Conservation (phyloP, 1,284 basidiomycete genomes). For the Papiliotrema nemorosa region DNA sequence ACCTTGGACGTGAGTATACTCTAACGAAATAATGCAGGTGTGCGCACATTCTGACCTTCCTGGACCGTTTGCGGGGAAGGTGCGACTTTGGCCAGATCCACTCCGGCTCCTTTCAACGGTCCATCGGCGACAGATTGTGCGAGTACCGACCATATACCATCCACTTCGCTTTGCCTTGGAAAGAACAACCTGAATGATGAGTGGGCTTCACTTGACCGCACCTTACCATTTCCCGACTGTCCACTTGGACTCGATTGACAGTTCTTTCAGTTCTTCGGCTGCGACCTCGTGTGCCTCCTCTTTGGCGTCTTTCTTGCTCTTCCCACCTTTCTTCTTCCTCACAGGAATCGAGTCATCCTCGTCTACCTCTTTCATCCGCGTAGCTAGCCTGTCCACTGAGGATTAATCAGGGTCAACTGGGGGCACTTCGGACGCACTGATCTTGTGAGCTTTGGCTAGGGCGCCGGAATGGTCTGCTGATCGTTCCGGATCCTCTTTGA, state of each 20-base stretch:
- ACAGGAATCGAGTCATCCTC: constrained; percentile 4
- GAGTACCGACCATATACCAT: constrained; percentile 25
- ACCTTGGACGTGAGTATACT: background rate
- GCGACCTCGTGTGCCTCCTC: constrained; percentile 23
- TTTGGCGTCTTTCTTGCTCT: constrained; percentile 27
- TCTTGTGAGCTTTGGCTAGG: constrained; percentile 9
- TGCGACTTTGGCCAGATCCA: constrained; percentile 28
- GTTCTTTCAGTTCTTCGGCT: constrained; percentile 17
- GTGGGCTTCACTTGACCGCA: background rate
- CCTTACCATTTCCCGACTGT: constrained; percentile 37
- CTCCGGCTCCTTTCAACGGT: constrained; percentile 27
- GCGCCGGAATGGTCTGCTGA: constrained; percentile 7
- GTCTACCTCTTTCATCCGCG: constrained; percentile 20
- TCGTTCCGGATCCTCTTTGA: constrained; percentile 15
- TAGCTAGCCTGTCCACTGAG: constrained; percentile 13
- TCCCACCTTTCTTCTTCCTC: constrained; percentile 26
- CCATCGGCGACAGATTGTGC: constrained; percentile 31
- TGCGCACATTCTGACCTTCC: constrained; percentile 6
- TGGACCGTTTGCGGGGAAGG: constrained; percentile 4
- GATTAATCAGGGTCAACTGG: constrained; percentile 7
- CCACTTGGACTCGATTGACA: constrained; percentile 16
- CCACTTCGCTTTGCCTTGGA: constrained; percentile 20
- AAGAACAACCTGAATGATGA: constrained; percentile 23
- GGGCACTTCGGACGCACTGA: constrained; percentile 13
- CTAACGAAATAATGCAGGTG: too few relatives aligned